Percentiles rank a stretch among this genome's conserved stretches.
These are phyloP conservation scores for Tuber melanosporum DNA, from an alignment of 495 filamentous ascomycete genomes.

Conservation along the genomic window DNA sequence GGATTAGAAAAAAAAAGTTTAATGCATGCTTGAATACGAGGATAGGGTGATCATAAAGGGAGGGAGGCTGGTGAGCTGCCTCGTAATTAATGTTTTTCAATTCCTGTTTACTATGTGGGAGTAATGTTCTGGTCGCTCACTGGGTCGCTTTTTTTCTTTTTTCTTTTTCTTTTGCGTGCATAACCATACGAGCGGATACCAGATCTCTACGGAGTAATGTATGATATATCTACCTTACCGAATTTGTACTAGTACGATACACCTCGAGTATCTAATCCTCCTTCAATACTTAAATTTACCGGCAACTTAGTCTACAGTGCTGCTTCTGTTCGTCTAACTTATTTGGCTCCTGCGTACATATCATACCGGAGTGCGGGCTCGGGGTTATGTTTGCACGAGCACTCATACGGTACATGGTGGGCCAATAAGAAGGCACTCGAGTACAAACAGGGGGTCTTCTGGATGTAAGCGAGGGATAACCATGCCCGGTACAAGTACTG, in stretches of 20 bases:
- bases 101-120: not conserved
- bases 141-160: conserved; percentile 3
- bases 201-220: not conserved
- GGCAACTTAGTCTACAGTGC: not conserved
- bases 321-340: not conserved
- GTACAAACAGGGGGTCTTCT: not conserved
- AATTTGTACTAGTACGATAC: not conserved
- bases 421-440: not conserved
- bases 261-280: not conserved
- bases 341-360: not conserved
- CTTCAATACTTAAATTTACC: not conserved
- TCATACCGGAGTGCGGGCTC: not conserved
- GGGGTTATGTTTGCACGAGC: not conserved
- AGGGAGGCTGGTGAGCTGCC: conserved; percentile 9
- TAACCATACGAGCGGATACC: not conserved
- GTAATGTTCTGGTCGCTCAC: not conserved
- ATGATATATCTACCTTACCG: not conserved
- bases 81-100: conserved; percentile 4
- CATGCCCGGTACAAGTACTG: too few species aligned
- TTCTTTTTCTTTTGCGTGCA: not conserved
- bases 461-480: not conserved
- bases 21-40: conserved; percentile 22
- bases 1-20: conserved; percentile 8
- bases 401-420: not conserved
- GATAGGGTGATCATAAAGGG: conserved; percentile 10